These are phyloP conservation scores for Lodderomyces margitis DNA, from an alignment of 1,139 yeast genomes.

Conservation along the genomic window DNA sequence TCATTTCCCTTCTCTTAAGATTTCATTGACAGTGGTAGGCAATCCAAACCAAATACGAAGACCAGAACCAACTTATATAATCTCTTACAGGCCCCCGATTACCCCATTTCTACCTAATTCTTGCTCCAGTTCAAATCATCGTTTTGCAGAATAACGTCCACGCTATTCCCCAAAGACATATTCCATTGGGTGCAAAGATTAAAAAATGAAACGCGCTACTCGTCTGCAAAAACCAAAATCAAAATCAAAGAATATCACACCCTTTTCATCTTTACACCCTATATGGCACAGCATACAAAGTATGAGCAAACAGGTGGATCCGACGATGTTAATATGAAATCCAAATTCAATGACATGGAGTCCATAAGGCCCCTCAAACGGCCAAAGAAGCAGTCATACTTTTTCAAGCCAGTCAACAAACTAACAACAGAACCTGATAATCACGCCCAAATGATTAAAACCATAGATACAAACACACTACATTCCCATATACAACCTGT, in stretches of 20 bases:
- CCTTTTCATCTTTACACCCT: background rate
- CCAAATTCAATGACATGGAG: conserved; percentile 11
- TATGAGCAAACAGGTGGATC: background rate
- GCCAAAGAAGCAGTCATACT: conserved; percentile 32
- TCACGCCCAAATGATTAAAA: conserved; percentile 5
- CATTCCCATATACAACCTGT: conserved; percentile 10
- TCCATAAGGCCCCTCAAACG: conserved; percentile 17
- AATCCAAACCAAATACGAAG: too few species aligned
- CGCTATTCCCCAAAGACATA: too few species aligned
- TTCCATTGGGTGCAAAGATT: background rate
- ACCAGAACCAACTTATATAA: too few species aligned
- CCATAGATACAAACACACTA: conserved; percentile 9
- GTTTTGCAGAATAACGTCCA: too few species aligned
- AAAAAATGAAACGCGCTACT: background rate
- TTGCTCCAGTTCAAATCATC: too few species aligned
- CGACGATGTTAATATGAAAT: background rate
- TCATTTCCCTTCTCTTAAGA: too few species aligned
- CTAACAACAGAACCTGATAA: conserved; percentile 6
- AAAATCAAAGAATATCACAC: background rate
- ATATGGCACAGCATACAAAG: background rate
- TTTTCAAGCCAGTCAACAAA: conserved; percentile 38
- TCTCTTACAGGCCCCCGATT: too few species aligned
- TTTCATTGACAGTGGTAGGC: too few species aligned
- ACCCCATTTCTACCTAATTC: too few species aligned
- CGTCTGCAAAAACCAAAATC: conserved; percentile 6